Conservation (phyloP, 1,139 yeast genomes). For the Taphrina flavorubra region DNA sequence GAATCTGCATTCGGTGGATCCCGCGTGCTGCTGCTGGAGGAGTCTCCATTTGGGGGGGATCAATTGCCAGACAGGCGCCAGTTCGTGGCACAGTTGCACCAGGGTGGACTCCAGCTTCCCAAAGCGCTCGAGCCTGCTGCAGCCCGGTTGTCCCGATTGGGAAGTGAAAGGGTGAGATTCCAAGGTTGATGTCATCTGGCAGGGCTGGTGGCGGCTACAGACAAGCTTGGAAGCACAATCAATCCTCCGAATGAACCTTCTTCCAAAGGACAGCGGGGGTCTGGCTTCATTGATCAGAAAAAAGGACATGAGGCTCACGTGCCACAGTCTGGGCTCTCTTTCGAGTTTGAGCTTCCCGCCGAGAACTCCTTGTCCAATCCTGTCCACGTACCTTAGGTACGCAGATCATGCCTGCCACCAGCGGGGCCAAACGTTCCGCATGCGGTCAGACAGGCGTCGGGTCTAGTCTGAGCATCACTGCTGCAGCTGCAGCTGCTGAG, state of each 20-base stretch:
- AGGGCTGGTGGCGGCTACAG: too few relatives aligned
- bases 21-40: conserved; percentile 5
- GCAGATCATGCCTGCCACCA: conserved; percentile 14
- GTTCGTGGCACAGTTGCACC: not conserved
- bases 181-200: too few relatives aligned
- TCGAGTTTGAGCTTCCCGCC: too few relatives aligned
- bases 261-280: too few relatives aligned
- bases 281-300: too few relatives aligned
- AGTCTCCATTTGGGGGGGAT: not conserved
- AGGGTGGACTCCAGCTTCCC: not conserved
- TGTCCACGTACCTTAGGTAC: too few relatives aligned
- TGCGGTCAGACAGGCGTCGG: not conserved
- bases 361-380: not conserved
- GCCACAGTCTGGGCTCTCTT: too few relatives aligned
- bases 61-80: not conserved
- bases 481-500: too few relatives aligned
- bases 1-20: not conserved
- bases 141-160: not conserved
- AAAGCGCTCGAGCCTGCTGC: conserved; percentile 4
- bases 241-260: too few relatives aligned
- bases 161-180: not conserved
- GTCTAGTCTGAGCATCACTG: too few relatives aligned
- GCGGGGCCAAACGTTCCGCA: not conserved
- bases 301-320: too few relatives aligned
- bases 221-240: too few relatives aligned